Evolutionary conservation across 1,139 yeast species (phyloP), one percentile per base, ranked within the genome.

Genomic region (Nakaseomyces kungkrabaensis): DNA sequence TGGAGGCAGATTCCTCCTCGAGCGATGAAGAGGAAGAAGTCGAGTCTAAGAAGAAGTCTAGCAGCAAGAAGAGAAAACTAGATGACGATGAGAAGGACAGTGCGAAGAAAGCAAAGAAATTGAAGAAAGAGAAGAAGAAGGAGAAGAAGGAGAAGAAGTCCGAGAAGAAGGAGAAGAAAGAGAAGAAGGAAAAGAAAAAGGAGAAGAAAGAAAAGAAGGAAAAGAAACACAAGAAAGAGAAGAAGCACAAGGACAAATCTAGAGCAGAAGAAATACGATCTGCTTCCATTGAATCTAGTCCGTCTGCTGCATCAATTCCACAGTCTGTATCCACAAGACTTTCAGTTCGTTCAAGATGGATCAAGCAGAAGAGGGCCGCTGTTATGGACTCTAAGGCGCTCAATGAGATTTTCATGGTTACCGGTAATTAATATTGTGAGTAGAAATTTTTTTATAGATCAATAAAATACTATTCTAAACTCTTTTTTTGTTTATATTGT

Each of bases 371-470:
- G 65, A 76, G 92, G 60, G 95, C 95, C 6, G 89, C 97, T 1
- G 89, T 90, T 0, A 79, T 85, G 82, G 97, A 90, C 65, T 76
- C 85, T 11, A 82, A 87, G 64, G 89, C 96, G 26, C 76, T 90
- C 54, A 88, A 87, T 59, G 97, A 90, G 67, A 90, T 90, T 52
- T 85, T 90, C 65, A 90, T 90, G 97, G 79, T 87, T 46, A 73
- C 85, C 8, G 53, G 58, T 52, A 76, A 71, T 54, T 73, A 52
- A 50, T 31, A 27, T 25, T 5, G 10, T 38, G 22, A 17, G 22
- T 17, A 17, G 22, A 38, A 10, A 17, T 3, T 17, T 13, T 36
- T 33, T 36, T 36, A 36, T 36, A 36, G 40, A 36, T 53, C 10
- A 10, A 10, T 33, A 33, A 9, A 8, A 33, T 33, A 33, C 13